A percentile compares a stretch with the other conserved stretches of the same genome.
Evolutionary conservation across 2,329 filamentous ascomycete genomes (phyloP).

Genomic region (Balansia obtecta): DNA sequence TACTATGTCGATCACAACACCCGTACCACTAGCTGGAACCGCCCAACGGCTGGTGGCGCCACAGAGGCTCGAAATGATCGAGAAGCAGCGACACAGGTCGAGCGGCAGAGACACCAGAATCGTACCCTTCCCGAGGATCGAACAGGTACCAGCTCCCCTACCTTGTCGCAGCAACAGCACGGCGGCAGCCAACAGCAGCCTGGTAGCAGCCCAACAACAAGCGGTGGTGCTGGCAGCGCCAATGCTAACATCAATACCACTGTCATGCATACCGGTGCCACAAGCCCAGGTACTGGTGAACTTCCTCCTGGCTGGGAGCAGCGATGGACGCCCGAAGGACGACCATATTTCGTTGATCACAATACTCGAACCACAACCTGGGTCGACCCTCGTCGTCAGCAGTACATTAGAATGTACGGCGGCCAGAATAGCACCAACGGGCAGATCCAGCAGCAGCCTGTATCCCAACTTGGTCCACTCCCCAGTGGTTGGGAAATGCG

Average conservation of each 20-base stretch:
- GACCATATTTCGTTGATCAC: slow-evolving; percentile 95
- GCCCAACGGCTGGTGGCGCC: slow-evolving; percentile 69
- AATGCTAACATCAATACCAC: slow-evolving; percentile 43
- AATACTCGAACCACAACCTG: slow-evolving; percentile 97
- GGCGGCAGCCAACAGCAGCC: slow-evolving; percentile 29
- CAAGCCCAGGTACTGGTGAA: slow-evolving; percentile 87
- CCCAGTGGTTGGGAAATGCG: slow-evolving; percentile 99
- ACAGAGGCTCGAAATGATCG: slow-evolving; percentile 60
- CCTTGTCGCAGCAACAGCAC: slow-evolving; percentile 44
- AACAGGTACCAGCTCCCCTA: slow-evolving; percentile 86
- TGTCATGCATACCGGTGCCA: slow-evolving; percentile 89
- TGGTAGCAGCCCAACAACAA: slow-evolving; percentile 15
- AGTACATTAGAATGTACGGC: slow-evolving; percentile 95
- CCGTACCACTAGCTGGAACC: slow-evolving; percentile 89
- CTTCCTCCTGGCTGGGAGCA: slow-evolving; percentile 95
- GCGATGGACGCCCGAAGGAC: slow-evolving; percentile 84
- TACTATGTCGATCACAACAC: slow-evolving; percentile 99
- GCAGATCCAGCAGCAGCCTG: slow-evolving; percentile 90
- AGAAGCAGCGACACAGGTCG: slow-evolving; percentile 84
- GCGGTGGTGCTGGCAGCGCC: slow-evolving; percentile 17
- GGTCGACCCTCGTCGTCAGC: slow-evolving; percentile 93
- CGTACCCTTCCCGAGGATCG: slow-evolving; percentile 91
- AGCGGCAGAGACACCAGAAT: slow-evolving; percentile 88
- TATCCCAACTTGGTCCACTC: slow-evolving; percentile 87
- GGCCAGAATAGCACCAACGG: slow-evolving; percentile 77